Conservation (phyloP, 2,329 filamentous ascomycete genomes). For the Mollisia scopiformis region DNA sequence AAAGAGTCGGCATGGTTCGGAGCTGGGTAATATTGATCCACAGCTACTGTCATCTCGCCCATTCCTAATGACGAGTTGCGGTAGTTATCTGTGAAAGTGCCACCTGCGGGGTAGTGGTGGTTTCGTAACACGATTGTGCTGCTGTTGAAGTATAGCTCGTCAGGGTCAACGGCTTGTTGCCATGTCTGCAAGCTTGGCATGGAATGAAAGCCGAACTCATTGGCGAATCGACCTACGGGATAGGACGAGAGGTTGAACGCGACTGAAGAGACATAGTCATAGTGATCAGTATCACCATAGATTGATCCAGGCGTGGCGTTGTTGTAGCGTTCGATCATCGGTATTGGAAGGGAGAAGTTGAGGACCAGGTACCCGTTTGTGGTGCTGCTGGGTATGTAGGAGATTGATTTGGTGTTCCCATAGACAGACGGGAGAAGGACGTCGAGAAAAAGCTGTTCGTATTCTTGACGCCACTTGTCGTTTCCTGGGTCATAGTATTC, state of each 20-base stretch:
- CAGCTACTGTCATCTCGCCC: slow-evolving; percentile 61
- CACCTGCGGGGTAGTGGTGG: slow-evolving; percentile 58
- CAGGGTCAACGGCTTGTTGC: slow-evolving; percentile 53
- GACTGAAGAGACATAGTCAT: slow-evolving; percentile 56
- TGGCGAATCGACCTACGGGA: slow-evolving; percentile 61
- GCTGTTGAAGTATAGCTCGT: slow-evolving; percentile 60
- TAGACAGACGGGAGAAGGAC: slow-evolving; percentile 59
- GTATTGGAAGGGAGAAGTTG: slow-evolving; percentile 53
- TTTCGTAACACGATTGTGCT: slow-evolving; percentile 57
- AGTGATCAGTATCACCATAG: slow-evolving; percentile 64
- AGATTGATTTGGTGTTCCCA: slow-evolving; percentile 60
- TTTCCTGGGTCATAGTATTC: slow-evolving; percentile 29
- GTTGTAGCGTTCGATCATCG: slow-evolving; percentile 59
- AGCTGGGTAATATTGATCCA: slow-evolving; percentile 57
- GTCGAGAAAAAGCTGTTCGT: slow-evolving; percentile 60
- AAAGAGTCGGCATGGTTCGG: slow-evolving; percentile 54
- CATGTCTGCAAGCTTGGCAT: slow-evolving; percentile 64
- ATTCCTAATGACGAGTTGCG: slow-evolving; percentile 47
- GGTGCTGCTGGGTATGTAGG: slow-evolving; percentile 62
- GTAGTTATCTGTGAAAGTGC: slow-evolving; percentile 49
- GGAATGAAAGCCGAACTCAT: slow-evolving; percentile 66
- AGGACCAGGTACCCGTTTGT: slow-evolving; percentile 60
- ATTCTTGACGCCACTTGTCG: slow-evolving; percentile 42
- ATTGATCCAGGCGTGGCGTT: slow-evolving; percentile 54
- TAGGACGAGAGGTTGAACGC: slow-evolving; percentile 59